A percentile compares a stretch with the other conserved stretches of the same genome.
Conservation (phyloP, 2,329 filamentous ascomycete genomes). For the Xylaria hypoxylon region DNA sequence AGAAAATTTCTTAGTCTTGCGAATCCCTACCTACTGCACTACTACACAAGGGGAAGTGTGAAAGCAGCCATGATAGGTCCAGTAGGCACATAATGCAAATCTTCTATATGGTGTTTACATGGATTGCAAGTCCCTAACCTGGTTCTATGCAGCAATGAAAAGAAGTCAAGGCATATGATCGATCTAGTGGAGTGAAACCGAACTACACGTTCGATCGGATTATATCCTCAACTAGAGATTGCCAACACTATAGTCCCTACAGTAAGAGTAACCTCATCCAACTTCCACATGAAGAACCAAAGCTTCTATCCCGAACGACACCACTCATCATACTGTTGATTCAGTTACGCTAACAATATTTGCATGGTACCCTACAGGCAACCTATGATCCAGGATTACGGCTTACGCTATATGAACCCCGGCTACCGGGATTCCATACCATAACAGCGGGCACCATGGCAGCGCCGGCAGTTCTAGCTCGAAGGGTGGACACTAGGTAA, state of each 20-base stretch:
- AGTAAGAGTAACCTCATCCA: not conserved
- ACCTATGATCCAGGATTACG: not conserved
- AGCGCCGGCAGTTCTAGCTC: constrained; percentile 20
- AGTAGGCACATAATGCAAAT: constrained; percentile 14
- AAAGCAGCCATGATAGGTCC: not conserved
- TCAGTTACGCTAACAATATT: constrained; percentile 25
- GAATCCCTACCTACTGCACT: not conserved
- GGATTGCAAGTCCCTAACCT: constrained; percentile 1
- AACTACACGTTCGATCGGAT: not conserved
- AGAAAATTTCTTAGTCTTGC: constrained; percentile 2
- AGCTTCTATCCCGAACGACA: not conserved
- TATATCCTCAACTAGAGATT: not conserved
- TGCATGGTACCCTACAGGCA: constrained; percentile 13
- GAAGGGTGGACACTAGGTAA: not conserved
- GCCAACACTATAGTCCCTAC: not conserved
- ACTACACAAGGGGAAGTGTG: not conserved
- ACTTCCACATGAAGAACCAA: not conserved
- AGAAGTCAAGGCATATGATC: not conserved
- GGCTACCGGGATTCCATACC: constrained; percentile 8
- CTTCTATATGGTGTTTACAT: constrained; percentile 16
- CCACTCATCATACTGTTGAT: not conserved
- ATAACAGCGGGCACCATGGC: not conserved
- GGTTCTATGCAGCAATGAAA: not conserved
- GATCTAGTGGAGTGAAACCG: not conserved
- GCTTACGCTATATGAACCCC: constrained; percentile 13